A percentile compares a stretch with the other conserved stretches of the same genome.
phyloP scores from a whole-genome alignment of 176 grass and related monocot genomes.

The Saccharum spontaneum region DNA sequence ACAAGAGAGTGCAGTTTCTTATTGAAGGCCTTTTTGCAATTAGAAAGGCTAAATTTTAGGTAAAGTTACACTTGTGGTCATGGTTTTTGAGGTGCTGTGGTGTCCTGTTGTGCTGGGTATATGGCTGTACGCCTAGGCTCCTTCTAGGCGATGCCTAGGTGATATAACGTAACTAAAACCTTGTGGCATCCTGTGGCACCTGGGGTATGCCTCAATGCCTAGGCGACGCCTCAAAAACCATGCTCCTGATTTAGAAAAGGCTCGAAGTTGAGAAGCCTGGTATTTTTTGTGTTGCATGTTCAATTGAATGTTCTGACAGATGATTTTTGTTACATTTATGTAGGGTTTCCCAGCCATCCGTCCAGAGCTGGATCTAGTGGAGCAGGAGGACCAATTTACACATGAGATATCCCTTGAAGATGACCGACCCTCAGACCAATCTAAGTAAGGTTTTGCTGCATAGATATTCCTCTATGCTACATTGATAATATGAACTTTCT shows the following conservation, averaged over 20 bases:
- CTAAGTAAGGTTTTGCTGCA: slow-evolving; percentile 56
- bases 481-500: slow-evolving; percentile 11
- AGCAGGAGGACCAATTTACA: slow-evolving; percentile 92
- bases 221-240: not conserved
- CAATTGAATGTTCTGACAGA: slow-evolving; percentile 9
- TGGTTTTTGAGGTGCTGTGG: no score
- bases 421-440: slow-evolving; percentile 80
- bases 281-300: not conserved
- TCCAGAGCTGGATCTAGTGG: slow-evolving; percentile 90
- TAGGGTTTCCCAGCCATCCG: slow-evolving; percentile 94
- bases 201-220: not conserved
- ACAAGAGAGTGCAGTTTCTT: slow-evolving; percentile 91
- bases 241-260: not conserved
- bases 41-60: slow-evolving; percentile 98
- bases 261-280: not conserved
- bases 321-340: slow-evolving; percentile 26
- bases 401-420: slow-evolving; percentile 91
- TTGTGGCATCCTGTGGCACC: not conserved
- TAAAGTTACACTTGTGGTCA: slow-evolving; percentile 34
- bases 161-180: not conserved
- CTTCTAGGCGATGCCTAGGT: no score
- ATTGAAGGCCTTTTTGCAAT: slow-evolving; percentile 99
- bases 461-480: not conserved
- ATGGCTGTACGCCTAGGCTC: no score
- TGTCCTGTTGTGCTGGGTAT: no score